Percentiles rank a stretch among this genome's conserved stretches.
phyloP scores from a whole-genome alignment of 2,329 filamentous ascomycete species.

The Cladophialophora chaetospira region DNA sequence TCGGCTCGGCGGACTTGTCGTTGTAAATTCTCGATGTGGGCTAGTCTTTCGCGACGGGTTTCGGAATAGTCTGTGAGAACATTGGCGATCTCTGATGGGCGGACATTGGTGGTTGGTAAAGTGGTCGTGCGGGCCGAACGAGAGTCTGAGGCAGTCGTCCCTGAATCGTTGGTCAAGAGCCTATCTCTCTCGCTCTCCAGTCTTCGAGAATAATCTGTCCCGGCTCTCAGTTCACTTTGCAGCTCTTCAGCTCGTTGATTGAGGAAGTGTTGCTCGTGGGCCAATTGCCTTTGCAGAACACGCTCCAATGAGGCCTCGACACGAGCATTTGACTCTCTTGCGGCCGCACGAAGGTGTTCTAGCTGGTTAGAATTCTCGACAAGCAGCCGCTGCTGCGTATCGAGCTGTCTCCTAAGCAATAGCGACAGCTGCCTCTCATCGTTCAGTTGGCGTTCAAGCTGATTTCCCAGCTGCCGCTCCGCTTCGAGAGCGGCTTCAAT shows the following conservation, averaged over 20 bases:
- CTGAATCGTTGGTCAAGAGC: constrained; percentile 6
- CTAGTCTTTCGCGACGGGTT: constrained; percentile 18
- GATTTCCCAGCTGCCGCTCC: constrained; percentile 27
- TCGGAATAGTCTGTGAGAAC: constrained; percentile 22
- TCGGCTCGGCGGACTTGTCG: constrained; percentile 31
- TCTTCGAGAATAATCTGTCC: constrained; percentile 17
- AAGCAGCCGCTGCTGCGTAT: constrained; percentile 29
- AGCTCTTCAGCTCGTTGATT: constrained; percentile 29
- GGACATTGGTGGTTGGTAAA: constrained; percentile 25
- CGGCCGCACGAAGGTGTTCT: constrained; percentile 12
- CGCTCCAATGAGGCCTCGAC: constrained; percentile 27
- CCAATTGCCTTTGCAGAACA: constrained; percentile 25
- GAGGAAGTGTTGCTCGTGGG: constrained; percentile 26
- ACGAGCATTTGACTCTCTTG: constrained; percentile 18
- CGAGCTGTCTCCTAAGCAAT: constrained; percentile 29
- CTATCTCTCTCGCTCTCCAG: constrained; percentile 22
- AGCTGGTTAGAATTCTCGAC: constrained; percentile 16
- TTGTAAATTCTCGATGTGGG: constrained; percentile 28
- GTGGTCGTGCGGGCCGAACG: constrained; percentile 25
- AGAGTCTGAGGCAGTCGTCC: constrained; percentile 1
- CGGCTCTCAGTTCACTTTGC: constrained; percentile 23
- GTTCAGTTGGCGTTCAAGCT: constrained; percentile 29
- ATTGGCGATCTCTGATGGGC: constrained; percentile 11
- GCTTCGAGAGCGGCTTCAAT: constrained; percentile 31
- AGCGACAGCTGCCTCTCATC: constrained; percentile 31